Conservation (phyloP, 1,284 basidiomycete species). For the Marasmius oreades region DNA sequence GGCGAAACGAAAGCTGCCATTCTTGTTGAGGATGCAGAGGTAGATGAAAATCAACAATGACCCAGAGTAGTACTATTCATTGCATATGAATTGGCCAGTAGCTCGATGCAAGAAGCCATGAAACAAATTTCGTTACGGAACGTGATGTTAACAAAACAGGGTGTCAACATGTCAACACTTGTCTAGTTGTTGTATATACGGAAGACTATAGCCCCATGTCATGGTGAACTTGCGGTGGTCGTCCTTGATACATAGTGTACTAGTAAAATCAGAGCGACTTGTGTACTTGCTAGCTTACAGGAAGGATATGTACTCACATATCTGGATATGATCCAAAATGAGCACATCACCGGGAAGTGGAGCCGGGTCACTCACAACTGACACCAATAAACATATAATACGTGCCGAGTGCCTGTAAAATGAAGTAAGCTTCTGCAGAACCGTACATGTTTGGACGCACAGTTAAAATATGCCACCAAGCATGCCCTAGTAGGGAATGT, state of each 20-base stretch:
- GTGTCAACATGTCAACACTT: constrained; percentile 4
- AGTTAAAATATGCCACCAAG: constrained; percentile 73
- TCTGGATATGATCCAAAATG: constrained; percentile 27
- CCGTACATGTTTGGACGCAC: constrained; percentile 26
- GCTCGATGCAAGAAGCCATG: too few relatives aligned
- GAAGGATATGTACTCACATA: constrained; percentile 36
- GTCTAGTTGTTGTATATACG: constrained; percentile 33
- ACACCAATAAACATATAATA: constrained; percentile 61
- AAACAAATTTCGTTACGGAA: too few relatives aligned
- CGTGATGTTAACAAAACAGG: too few relatives aligned
- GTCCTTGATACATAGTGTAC: constrained; percentile 59
- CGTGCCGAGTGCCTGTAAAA: constrained; percentile 46
- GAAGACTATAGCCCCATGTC: constrained; percentile 38
- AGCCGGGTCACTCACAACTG: constrained; percentile 44
- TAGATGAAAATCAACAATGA: background rate
- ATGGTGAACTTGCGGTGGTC: constrained; percentile 46
- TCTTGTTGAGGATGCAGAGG: constrained; percentile 1
- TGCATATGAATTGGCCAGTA: too few relatives aligned
- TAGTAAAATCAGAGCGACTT: constrained; percentile 19
- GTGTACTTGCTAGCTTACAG: background rate
- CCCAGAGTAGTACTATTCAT: too few relatives aligned
- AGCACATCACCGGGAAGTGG: constrained; percentile 1
- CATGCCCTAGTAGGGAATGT: constrained; percentile 41
- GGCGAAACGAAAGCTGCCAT: constrained; percentile 24
- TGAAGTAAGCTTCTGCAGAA: constrained; percentile 5